Conservation (phyloP, 2,329 filamentous ascomycete genomes). For the Alternaria ethzedia region DNA sequence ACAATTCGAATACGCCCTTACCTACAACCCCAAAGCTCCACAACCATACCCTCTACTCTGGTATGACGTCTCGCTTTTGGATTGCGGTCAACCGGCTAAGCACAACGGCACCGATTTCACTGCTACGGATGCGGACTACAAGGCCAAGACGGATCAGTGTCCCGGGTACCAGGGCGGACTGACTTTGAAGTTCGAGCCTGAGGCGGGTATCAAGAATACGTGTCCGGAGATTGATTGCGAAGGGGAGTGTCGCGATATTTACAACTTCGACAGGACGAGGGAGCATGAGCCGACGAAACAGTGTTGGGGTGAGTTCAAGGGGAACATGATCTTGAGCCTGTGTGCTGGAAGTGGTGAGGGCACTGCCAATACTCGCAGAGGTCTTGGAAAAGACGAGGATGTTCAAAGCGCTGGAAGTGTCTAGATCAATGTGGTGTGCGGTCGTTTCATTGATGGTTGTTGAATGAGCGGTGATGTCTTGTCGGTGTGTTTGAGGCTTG, state of each 20-base stretch:
- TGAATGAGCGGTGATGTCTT: not conserved
- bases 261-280: slow-evolving; percentile 21
- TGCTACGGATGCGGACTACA: too few relatives aligned
- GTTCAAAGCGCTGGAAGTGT: not conserved
- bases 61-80: too few relatives aligned
- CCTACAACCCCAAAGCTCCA: too few relatives aligned
- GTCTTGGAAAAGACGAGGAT: not conserved
- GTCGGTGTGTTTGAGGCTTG: not conserved
- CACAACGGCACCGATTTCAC: too few relatives aligned
- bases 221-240: slow-evolving; percentile 18
- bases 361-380: not conserved
- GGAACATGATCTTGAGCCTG: slow-evolving; percentile 19
- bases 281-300: slow-evolving; percentile 17
- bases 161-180: slow-evolving; percentile 25
- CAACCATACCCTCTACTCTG: too few relatives aligned
- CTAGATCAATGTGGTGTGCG: not conserved
- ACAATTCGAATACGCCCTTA: too few relatives aligned
- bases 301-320: slow-evolving; percentile 20
- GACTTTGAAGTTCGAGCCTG: slow-evolving; percentile 10
- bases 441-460: not conserved
- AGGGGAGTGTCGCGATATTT: not conserved
- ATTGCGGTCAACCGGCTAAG: too few relatives aligned
- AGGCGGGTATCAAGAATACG: not conserved
- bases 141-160: slow-evolving; percentile 12
- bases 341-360: not conserved